Conservation (phyloP, 257 asterid genomes). For the Eustoma russellianum region DNA sequence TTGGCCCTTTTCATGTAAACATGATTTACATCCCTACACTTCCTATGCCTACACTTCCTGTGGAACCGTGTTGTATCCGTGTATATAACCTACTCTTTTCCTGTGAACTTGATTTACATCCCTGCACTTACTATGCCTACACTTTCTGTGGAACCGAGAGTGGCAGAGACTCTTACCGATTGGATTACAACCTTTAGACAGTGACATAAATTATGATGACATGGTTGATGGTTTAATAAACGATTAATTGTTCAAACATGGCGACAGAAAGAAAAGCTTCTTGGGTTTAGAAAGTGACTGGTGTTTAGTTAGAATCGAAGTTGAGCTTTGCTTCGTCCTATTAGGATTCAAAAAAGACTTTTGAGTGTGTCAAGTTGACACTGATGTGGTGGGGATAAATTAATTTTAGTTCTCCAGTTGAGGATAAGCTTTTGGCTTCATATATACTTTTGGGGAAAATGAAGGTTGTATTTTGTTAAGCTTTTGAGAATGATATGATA, state of each 20-base stretch:
- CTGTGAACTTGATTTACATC: not conserved
- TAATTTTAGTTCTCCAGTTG: slow-evolving; percentile 3
- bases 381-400: not conserved
- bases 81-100: too few species aligned
- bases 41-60: too few species aligned
- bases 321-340: not conserved
- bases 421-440: not conserved
- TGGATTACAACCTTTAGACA: not conserved
- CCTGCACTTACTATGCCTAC: too few species aligned
- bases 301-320: not conserved
- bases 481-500: too few species aligned
- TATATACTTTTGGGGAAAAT: too few species aligned
- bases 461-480: too few species aligned
- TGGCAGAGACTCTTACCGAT: too few species aligned
- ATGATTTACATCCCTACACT: too few species aligned
- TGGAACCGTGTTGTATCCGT: too few species aligned
- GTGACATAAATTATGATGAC: not conserved
- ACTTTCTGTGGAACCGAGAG: too few species aligned
- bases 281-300: slow-evolving; percentile 5
- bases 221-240: not conserved
- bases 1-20: too few species aligned
- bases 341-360: not conserved
- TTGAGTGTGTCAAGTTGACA: not conserved
- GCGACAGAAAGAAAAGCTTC: slow-evolving; percentile 3
- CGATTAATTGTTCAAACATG: slow-evolving; percentile 5